Evolutionary conservation across 2,329 filamentous ascomycete genomes (phyloP).

Genomic region (Byssothecium circinans): DNA sequence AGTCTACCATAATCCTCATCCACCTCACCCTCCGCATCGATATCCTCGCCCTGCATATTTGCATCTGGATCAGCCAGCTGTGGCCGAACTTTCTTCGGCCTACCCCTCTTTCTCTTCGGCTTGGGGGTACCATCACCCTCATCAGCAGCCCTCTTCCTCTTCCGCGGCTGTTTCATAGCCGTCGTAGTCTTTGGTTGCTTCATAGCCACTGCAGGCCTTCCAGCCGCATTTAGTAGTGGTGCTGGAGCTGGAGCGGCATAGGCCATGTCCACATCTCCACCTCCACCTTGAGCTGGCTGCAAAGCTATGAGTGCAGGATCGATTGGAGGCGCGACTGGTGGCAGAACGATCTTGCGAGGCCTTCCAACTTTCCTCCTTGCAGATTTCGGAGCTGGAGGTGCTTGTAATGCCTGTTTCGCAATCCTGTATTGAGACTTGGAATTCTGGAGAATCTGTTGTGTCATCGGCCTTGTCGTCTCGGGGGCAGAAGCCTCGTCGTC

Average conservation of each 20-base stretch:
- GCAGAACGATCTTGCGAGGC: not conserved
- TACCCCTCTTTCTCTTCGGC: not conserved
- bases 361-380: not conserved
- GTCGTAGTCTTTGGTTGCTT: too few species aligned
- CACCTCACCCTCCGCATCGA: slow-evolving; percentile 1
- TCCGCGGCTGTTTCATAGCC: not conserved
- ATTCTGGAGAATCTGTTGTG: slow-evolving; percentile 18
- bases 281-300: not conserved
- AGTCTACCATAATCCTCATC: not conserved
- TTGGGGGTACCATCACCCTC: not conserved
- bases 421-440: slow-evolving; percentile 26
- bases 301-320: not conserved
- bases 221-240: too few species aligned
- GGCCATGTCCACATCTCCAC: not conserved
- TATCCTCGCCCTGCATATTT: not conserved
- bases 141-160: not conserved
- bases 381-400: not conserved
- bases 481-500: not conserved
- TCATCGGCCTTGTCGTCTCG: not conserved
- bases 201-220: too few species aligned
- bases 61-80: not conserved
- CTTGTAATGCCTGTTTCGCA: slow-evolving; percentile 11
- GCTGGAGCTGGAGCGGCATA: not conserved
- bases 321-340: not conserved
- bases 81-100: not conserved